Base-by-base conservation (phyloP, 768 basidiomycete species). In the Psilocybe tampanensis region DNA sequence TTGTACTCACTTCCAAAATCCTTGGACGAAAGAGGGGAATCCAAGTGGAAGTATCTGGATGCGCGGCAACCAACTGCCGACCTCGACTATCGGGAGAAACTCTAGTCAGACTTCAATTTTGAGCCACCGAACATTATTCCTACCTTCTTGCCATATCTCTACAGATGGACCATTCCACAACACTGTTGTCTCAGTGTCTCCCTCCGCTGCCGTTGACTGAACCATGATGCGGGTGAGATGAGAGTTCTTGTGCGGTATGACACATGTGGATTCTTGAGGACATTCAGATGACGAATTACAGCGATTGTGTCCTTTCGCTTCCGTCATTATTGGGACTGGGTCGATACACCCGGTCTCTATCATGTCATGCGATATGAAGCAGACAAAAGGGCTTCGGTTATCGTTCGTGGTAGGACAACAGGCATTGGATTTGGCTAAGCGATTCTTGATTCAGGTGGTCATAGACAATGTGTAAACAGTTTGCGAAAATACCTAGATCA, bases 161-260 rank as follows among this genome's bases (percentile, higher is more conserved):
- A 62, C 63, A 8, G 71, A 72, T 5, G 89, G 85, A 0, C 93
- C 93, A 56, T 80, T 85, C 90, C 92, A 95, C 2, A 94, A 66
- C 3, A 94, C 70, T 1, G 85, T 49, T 13, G 34, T 60, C 21
- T 65, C 74, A 39, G 75, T 67, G 32, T 77, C 61, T 15, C 51
- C 47, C 48, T 59, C 48, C 44, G 58, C 52, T n/a, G 50, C 59
- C 32, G 44, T 54, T 36, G 55, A 61, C 32, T 56, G 68, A 6
- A 88, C 66, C 0, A 76, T 80, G 12, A 94, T 70, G 47, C 90
- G 78, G 24, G 90, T 61, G 2, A 93, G 74, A 19, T 78, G 74
- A 34, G 82, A 78, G 34, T 74, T 75, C n/a, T 52, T 63, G 51
- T 76, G 74, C 5, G 87, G 86, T 5, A 74, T 68, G 2, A 85